Evolutionary conservation across 225 moss, liverwort and hornwort genomes (phyloP), one percentile per base, ranked within the genome.

Genomic region (Bryoerythrophyllum caledonicum): DNA sequence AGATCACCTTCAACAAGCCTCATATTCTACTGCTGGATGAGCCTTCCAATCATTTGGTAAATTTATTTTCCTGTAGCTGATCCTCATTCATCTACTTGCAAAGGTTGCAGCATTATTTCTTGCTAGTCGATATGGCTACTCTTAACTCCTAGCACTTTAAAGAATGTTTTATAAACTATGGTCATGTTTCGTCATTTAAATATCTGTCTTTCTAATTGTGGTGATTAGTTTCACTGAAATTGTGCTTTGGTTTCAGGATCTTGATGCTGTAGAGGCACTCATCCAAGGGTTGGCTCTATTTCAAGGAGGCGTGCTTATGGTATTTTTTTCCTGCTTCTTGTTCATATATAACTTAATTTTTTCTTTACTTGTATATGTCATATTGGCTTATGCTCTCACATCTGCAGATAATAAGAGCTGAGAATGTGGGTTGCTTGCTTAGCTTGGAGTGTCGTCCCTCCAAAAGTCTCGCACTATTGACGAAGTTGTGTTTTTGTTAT

Each of bases 251-350:
- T 74, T 52, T 14, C 82, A 96, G 96, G 97, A 99, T 81, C 90
- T 99, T 72, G 97, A 99, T 89, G 97, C 95, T 37, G 95, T 99
- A 14, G 97, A 99, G 83, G 97, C 97, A 23, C 97, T 99, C 73
- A 95, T 99, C 49, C 91, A 86, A 78, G 97, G 97, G 74, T 74
- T 99, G 44, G 91, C 93, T 73, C 67, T 99, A 27, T 99, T 99
- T 60, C 85, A 99, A 81, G 95, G 97, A 90, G 97, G 97, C 78
- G 97, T 99, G 77, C 84, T 99, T 53, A 99, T 99, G 97, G 94
- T 99, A 76, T 70, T 35, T 65, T 72, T 63, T 34, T 49, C 35
- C 41, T n/a, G n/a, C n/a, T n/a, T n/a, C 40, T 72, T 71, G 52
- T 75, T 63, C 19, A 32, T 55, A 66, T 32, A 25, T 24, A 55